A percentile compares a stretch with the other conserved stretches of the same genome.
Evolutionary conservation across 1,139 yeast species (phyloP).

Genomic region (Nakaseomyces glabratus): DNA sequence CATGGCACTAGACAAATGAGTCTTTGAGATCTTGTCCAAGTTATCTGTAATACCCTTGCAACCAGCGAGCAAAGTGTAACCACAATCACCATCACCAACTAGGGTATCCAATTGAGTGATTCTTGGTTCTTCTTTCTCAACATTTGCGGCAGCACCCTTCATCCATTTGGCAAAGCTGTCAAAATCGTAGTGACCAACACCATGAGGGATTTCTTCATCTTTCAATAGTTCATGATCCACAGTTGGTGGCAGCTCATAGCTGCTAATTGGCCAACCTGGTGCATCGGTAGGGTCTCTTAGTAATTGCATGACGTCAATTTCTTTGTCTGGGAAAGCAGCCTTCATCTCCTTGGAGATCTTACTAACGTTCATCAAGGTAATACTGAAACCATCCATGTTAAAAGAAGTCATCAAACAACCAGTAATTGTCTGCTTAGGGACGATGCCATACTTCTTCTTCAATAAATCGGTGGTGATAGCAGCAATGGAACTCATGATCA

Average conservation of each 20-base stretch:
- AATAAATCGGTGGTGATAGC: conserved; percentile 39
- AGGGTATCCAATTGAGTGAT: conserved; percentile 78
- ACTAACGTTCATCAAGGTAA: conserved; percentile 63
- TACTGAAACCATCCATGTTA: conserved; percentile 84
- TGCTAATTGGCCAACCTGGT: conserved; percentile 61
- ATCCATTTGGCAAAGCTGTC: conserved; percentile 32
- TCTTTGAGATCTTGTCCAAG: conserved; percentile 38
- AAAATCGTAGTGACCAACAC: conserved; percentile 34
- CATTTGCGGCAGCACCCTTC: conserved; percentile 42
- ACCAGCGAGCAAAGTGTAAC: conserved; percentile 79
- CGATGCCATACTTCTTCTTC: conserved; percentile 41
- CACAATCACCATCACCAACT: conserved; percentile 97
- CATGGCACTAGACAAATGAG: conserved; percentile 48
- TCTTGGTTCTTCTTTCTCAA: conserved; percentile 57
- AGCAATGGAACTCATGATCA: conserved; percentile 64
- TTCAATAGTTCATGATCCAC: conserved; percentile 34
- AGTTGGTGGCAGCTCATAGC: conserved; percentile 25
- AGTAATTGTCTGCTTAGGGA: conserved; percentile 56
- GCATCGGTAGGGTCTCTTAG: conserved; percentile 68
- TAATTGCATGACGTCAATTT: conserved; percentile 37
- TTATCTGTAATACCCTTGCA: conserved; percentile 61
- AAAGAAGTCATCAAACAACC: conserved; percentile 80
- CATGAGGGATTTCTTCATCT: conserved; percentile 35
- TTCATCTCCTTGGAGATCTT: conserved; percentile 35
- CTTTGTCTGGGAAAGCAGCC: conserved; percentile 33